phyloP scores from a whole-genome alignment of 768 basidiomycete genomes.

The Leccinum subgranulosum region DNA sequence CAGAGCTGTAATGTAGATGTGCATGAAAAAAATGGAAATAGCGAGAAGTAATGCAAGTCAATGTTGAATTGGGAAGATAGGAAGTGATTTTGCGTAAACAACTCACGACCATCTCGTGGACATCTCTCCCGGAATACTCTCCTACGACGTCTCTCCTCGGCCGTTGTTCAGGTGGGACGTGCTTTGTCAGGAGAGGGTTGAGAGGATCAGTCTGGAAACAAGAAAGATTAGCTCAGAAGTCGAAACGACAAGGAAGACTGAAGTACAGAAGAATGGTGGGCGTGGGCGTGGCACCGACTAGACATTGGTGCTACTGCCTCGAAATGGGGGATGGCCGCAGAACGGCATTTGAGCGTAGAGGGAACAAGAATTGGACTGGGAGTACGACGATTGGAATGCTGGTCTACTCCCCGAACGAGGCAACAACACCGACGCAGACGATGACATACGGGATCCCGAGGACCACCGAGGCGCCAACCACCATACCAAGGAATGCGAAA shows the following conservation, averaged over 20 bases:
- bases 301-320: conserved; percentile 6
- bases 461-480: conserved; percentile 45
- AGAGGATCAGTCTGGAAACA: conserved; percentile 71
- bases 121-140: conserved; percentile 69
- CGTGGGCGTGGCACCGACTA: background rate
- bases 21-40: conserved; percentile 4
- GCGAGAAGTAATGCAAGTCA: conserved; percentile 4
- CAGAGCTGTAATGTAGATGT: conserved; percentile 17
- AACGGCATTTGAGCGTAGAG: conserved; percentile 3
- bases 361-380: background rate
- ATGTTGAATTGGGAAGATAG: conserved; percentile 8
- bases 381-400: background rate
- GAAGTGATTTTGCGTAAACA: conserved; percentile 12
- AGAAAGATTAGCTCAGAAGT: conserved; percentile 2
- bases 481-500: conserved; percentile 55
- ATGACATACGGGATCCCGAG: conserved; percentile 34
- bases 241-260: background rate
- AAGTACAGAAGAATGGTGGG: conserved; percentile 5
- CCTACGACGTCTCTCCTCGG: conserved; percentile 72
- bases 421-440: conserved; percentile 36
- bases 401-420: conserved; percentile 1
- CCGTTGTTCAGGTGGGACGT: conserved; percentile 74
- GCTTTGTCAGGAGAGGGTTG: conserved; percentile 78
- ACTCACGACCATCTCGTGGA: conserved; percentile 80
- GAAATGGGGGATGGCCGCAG: background rate